Evolutionary conservation across 495 filamentous ascomycete genomes (phyloP).

Genomic region (Lasiosphaeria hispida): DNA sequence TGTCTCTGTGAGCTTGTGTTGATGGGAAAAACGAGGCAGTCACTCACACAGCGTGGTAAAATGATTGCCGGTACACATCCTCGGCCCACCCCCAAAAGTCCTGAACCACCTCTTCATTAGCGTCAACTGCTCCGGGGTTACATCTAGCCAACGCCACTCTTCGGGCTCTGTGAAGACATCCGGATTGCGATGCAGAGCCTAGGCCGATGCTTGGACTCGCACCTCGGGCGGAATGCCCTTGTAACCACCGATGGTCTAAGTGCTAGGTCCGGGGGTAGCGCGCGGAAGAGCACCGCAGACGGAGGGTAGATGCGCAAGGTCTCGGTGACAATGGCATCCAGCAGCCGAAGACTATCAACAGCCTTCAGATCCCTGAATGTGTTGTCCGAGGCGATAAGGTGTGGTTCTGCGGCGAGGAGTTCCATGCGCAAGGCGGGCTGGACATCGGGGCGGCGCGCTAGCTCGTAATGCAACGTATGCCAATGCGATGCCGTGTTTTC

Average conservation of each 20-base stretch:
- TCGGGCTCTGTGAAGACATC: background rate
- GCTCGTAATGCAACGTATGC: constrained; percentile 5
- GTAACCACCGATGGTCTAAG: background rate
- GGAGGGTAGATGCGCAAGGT: constrained; percentile 1
- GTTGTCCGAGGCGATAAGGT: background rate
- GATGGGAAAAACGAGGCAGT: background rate
- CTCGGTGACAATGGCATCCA: background rate
- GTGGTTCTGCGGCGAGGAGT: background rate
- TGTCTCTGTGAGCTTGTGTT: background rate
- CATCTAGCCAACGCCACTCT: background rate
- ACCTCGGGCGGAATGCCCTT: background rate
- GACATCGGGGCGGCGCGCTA: background rate
- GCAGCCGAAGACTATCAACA: background rate
- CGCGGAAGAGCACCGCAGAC: background rate
- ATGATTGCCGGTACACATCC: background rate
- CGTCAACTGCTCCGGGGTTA: background rate
- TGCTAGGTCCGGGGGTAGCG: background rate
- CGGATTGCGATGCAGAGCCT: background rate
- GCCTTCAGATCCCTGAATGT: background rate
- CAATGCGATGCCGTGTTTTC: constrained; percentile 3
- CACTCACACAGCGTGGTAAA: constrained; percentile 1
- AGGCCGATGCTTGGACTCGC: background rate
- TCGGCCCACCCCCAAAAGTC: constrained; percentile 5
- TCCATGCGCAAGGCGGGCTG: background rate
- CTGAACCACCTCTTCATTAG: constrained; percentile 7